phyloP scores from a whole-genome alignment of 2,329 filamentous ascomycete species.

The Scolecobasidium constrictum region DNA sequence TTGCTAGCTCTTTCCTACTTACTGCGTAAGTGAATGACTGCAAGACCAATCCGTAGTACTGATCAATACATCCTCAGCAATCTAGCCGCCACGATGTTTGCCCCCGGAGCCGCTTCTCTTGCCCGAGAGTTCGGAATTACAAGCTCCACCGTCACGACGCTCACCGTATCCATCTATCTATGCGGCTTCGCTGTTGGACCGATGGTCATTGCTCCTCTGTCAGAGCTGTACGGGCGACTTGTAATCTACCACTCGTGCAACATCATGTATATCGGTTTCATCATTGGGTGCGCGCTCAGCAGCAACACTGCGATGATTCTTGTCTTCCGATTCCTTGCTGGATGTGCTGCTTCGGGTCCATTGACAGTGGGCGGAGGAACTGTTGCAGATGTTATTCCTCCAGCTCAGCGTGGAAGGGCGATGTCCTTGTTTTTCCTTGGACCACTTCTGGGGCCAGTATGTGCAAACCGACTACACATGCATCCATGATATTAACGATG shows the following conservation, averaged over 20 bases:
- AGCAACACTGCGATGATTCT: constrained; percentile 17
- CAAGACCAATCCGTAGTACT: constrained; percentile 11
- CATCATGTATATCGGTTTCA: constrained; percentile 14
- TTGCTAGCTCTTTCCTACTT: constrained; percentile 15
- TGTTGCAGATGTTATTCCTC: constrained; percentile 39
- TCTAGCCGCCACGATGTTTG: constrained; percentile 12
- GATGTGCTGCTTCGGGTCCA: constrained; percentile 15
- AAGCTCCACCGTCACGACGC: constrained; percentile 11
- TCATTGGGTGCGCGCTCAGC: constrained; percentile 18
- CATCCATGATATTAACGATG: constrained; percentile 13
- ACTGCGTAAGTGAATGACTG: constrained; percentile 14
- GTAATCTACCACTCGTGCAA: constrained; percentile 10
- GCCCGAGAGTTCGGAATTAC: constrained; percentile 12
- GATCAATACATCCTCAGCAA: constrained; percentile 7
- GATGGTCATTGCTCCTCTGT: constrained; percentile 7
- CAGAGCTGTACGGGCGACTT: constrained; percentile 8
- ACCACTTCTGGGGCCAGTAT: constrained; percentile 36
- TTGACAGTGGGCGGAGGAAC: constrained; percentile 39
- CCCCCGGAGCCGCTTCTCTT: constrained; percentile 10
- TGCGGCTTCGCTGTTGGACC: constrained; percentile 10
- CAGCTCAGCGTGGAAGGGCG: constrained; percentile 36
- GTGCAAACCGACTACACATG: constrained; percentile 6
- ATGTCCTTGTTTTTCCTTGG: constrained; percentile 40
- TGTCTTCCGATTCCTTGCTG: constrained; percentile 19
- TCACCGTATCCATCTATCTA: constrained; percentile 8